Base-by-base conservation (phyloP, 108 stramenopile genomes). In the Cyclotella baltica region DNA sequence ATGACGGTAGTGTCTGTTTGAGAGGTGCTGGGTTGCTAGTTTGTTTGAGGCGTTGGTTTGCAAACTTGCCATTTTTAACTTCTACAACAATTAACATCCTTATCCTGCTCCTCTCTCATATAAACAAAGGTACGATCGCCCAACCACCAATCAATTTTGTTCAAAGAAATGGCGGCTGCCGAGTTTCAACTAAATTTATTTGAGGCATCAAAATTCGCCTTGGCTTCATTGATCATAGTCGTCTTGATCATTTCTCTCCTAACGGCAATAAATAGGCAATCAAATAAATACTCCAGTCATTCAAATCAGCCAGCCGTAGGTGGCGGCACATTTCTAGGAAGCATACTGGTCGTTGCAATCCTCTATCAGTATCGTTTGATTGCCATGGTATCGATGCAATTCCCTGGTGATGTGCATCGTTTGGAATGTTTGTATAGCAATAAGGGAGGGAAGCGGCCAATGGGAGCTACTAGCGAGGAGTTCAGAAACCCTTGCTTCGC, bases 191-290 rank as follows among this genome's bases (percentile, higher is more conserved):
- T 68, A 10, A 48, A 11, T 31, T 30, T 59, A 43, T 48, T 33
- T 43, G 78, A 73, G 13, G 81, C 87, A 81, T 90, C 88, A 31
- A 83, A 81, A 56, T 72, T 83, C 11, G 84, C 81, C 64, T 86
- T 87, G 27, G 25, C 77, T 4, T 64, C 83, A 9, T 37, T 78
- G 27, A 27, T 62, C 35, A 6, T 69, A 15, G 13, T 68, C 0
- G 50, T 59, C 23, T 33, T 62, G 36, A 25, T 56, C 50, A 31
- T 61, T 48, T 53, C 62, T 46, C 1, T 55, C 61, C 31, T 57
- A 19, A 33, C 31, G 10, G 13, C 19, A 11, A 30, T 50, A 10
- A 31, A 35, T 33, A 50, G 52, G 20, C 27, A 23, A 6, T 34
- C 13, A 6, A 43, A 52, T n/a, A n/a, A 10, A 52, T 4, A 52